phyloP scores from a whole-genome alignment of 78 protist genomes.

The Monocercomonoides exilis region DNA sequence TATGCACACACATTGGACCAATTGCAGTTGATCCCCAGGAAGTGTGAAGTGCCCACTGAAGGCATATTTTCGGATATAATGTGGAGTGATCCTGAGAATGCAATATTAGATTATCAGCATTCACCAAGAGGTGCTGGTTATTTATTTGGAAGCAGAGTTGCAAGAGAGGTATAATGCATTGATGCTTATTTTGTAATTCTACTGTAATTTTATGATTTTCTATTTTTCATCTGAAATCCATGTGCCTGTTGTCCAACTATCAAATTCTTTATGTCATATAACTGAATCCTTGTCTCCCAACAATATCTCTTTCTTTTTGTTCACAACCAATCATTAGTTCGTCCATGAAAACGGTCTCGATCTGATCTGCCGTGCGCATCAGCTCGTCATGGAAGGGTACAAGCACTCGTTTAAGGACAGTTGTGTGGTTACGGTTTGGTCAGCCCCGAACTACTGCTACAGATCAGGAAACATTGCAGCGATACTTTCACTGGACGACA shows the following conservation, averaged over 20 bases:
- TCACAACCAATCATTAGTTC: slow-evolving; percentile 29
- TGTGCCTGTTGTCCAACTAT: neutral
- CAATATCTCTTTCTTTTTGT: neutral
- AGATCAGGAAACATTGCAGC: slow-evolving; percentile 88
- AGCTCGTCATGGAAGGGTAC: slow-evolving; percentile 94
- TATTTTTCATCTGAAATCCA: neutral
- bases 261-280: too few species aligned
- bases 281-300: neutral
- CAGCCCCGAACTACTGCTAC: slow-evolving; percentile 97
- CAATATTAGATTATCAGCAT: slow-evolving; percentile 59
- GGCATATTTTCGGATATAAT: slow-evolving; percentile 36
- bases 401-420: slow-evolving; percentile 74
- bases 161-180: slow-evolving; percentile 39
- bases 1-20: neutral
- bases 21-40: neutral
- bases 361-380: slow-evolving; percentile 89
- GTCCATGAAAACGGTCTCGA: slow-evolving; percentile 71
- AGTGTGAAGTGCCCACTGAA: neutral
- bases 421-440: slow-evolving; percentile 90
- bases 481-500: slow-evolving; percentile 65
- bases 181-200: neutral
- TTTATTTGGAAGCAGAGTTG: slow-evolving; percentile 81
- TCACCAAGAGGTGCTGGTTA: slow-evolving; percentile 96
- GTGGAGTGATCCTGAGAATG: slow-evolving; percentile 35
- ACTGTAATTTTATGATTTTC: neutral